phyloP scores from a whole-genome alignment of 2,329 filamentous ascomycete species.

The Diaporthe australafricana region DNA sequence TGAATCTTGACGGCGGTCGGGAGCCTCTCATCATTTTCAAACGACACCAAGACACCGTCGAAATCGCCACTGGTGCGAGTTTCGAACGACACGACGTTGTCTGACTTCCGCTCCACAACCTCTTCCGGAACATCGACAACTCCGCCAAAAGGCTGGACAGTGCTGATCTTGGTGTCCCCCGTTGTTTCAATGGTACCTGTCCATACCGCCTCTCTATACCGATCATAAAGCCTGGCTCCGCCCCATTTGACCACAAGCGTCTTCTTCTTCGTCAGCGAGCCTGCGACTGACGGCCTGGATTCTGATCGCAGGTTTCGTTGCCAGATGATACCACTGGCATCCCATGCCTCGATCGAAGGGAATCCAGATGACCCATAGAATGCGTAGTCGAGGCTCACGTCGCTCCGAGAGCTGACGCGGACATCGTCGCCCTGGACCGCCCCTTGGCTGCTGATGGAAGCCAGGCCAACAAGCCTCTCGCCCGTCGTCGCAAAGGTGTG shows the following conservation, averaged over 20 bases:
- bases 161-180: conserved; percentile 36
- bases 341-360: conserved; percentile 45
- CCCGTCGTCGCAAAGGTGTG: conserved; percentile 48
- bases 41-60: conserved; percentile 43
- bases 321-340: conserved; percentile 44
- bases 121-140: conserved; percentile 42
- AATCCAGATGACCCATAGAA: conserved; percentile 44
- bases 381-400: conserved; percentile 40
- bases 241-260: conserved; percentile 45
- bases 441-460: conserved; percentile 35
- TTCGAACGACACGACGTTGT: conserved; percentile 40
- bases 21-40: neutral
- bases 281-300: neutral
- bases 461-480: conserved; percentile 44
- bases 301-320: conserved; percentile 43
- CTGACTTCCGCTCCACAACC: conserved; percentile 30
- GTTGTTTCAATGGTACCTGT: conserved; percentile 43
- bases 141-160: conserved; percentile 43
- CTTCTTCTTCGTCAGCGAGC: conserved; percentile 38
- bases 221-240: conserved; percentile 47
- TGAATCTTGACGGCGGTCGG: conserved; percentile 39
- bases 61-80: conserved; percentile 47
- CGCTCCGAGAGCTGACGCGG: conserved; percentile 29
- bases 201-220: conserved; percentile 49
- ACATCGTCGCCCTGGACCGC: conserved; percentile 45